A percentile compares a stretch with the other conserved stretches of the same genome.
Evolutionary conservation across 1,284 basidiomycete genomes (phyloP).

Genomic region (Apiotrichum veenhuisii): DNA sequence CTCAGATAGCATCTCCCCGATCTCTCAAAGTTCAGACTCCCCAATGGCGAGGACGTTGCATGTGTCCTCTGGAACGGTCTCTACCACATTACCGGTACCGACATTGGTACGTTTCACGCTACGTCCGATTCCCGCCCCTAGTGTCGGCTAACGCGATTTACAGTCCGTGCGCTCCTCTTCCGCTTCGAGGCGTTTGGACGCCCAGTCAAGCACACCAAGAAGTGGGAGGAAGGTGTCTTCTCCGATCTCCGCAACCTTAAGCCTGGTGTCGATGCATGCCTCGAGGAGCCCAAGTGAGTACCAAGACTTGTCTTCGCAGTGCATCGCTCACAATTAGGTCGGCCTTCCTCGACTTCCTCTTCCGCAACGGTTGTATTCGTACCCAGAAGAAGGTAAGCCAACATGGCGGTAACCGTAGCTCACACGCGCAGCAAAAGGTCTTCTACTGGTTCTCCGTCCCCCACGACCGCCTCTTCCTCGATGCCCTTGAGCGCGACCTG

Average conservation of each 20-base stretch:
- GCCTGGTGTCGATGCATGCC: conserved; percentile 79
- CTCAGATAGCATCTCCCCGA: conserved; percentile 55
- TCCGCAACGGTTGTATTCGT: conserved; percentile 90
- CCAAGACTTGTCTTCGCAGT: not conserved
- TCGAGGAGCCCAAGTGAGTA: conserved; percentile 83
- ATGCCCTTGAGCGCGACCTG: conserved; percentile 85
- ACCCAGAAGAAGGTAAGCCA: conserved; percentile 82
- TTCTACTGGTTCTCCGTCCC: conserved; percentile 91
- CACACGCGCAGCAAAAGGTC: conserved; percentile 33
- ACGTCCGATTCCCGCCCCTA: not conserved
- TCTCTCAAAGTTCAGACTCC: conserved; percentile 75
- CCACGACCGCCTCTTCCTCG: conserved; percentile 90
- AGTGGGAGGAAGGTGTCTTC: conserved; percentile 79
- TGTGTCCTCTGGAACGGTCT: conserved; percentile 85
- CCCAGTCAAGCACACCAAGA: conserved; percentile 44
- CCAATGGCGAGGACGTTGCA: conserved; percentile 78
- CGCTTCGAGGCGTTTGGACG: conserved; percentile 78
- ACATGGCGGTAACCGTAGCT: not conserved
- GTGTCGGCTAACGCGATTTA: conserved; percentile 46
- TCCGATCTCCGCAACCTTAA: conserved; percentile 85
- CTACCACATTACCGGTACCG: conserved; percentile 85
- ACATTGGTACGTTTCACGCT: conserved; percentile 45
- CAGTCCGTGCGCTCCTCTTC: conserved; percentile 78
- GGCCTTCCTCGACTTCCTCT: conserved; percentile 76
- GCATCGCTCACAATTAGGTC: conserved; percentile 27